Evolutionary conservation across 352 stramenopile genomes (phyloP), one percentile per base, ranked within the genome.

Genomic region (Phytophthora pistaciae): DNA sequence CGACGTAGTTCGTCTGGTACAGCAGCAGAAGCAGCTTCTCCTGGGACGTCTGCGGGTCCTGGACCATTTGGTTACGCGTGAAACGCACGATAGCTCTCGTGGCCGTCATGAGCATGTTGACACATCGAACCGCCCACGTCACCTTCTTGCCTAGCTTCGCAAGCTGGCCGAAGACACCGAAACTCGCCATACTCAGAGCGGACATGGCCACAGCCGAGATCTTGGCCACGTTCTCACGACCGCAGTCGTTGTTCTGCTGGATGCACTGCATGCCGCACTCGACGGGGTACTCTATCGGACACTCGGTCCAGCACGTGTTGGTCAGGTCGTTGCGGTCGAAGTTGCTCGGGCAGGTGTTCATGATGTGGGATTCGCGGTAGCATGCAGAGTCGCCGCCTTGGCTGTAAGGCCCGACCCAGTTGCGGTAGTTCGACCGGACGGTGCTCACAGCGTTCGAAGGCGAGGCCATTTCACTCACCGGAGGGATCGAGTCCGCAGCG

Each of bases 211-310:
- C 69, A 8, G 71, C 56, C 0, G 55, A 66, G 7, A 74, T 53
- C 55, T 89, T 87, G n/a, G 56, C 56, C 14, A 79, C 8, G 2
- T 84, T 60, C 64, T 83, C 70, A 23, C 64, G 62, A 18, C 46
- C 64, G 49, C 83, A 91, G 63, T 88, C 79, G 33, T 81, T 74
- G 72, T 87, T 87, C 60, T 91, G 81, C 16, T 77, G 83, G 48
- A 91, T 75, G 52, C 84, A 91, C 67, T 90, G 74, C 74, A 87
- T 82, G 36, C 74, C 78, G 58, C 84, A 91, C 36, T 85, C 69
- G 1, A 91, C 81, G 3, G 83, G 83, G 64, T 90, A 91, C 21
- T 87, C 78, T 36, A 90, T 59, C 10, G 83, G 83, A 50, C 83
- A 90, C 56, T 86, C 68, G 3, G 79, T 77, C 81, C 81, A 89